A percentile compares a stretch with the other conserved stretches of the same genome.
These are phyloP conservation scores for Jamesozyma spencerorum DNA, from an alignment of 805 yeast species.

Conservation along the genomic window DNA sequence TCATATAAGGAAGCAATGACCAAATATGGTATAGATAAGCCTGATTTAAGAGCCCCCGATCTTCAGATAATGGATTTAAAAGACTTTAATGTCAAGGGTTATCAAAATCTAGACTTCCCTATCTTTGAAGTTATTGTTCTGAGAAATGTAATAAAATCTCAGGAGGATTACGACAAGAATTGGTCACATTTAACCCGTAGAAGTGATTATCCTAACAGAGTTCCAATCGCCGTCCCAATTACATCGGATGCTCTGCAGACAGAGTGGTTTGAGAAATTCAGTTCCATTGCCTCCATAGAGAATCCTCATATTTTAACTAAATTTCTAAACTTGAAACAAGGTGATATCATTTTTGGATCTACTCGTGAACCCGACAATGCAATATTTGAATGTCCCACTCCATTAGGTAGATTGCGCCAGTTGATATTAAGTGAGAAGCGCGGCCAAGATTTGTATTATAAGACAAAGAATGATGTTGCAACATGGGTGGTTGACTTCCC, in stretches of 20 bases:
- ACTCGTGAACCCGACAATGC: constrained; percentile 48
- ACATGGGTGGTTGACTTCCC: constrained; percentile 93
- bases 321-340: constrained; percentile 40
- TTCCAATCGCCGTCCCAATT: constrained; percentile 50
- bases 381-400: constrained; percentile 90
- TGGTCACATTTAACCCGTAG: constrained; percentile 34
- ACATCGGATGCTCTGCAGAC: constrained; percentile 32
- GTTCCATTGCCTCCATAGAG: constrained; percentile 28
- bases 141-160: constrained; percentile 35
- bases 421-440: constrained; percentile 45
- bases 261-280: constrained; percentile 37
- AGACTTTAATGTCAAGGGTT: constrained; percentile 29
- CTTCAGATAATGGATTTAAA: constrained; percentile 44
- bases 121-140: constrained; percentile 69
- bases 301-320: constrained; percentile 26
- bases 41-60: constrained; percentile 64
- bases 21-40: constrained; percentile 85
- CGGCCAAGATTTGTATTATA: constrained; percentile 29
- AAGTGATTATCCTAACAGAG: constrained; percentile 43
- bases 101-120: constrained; percentile 42
- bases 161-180: constrained; percentile 23
- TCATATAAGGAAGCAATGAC: constrained; percentile 62
- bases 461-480: constrained; percentile 36
- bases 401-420: constrained; percentile 80
- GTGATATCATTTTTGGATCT: constrained; percentile 72